Conservation (phyloP, 2,329 filamentous ascomycete species). For the Stachybotrys echinatus region DNA sequence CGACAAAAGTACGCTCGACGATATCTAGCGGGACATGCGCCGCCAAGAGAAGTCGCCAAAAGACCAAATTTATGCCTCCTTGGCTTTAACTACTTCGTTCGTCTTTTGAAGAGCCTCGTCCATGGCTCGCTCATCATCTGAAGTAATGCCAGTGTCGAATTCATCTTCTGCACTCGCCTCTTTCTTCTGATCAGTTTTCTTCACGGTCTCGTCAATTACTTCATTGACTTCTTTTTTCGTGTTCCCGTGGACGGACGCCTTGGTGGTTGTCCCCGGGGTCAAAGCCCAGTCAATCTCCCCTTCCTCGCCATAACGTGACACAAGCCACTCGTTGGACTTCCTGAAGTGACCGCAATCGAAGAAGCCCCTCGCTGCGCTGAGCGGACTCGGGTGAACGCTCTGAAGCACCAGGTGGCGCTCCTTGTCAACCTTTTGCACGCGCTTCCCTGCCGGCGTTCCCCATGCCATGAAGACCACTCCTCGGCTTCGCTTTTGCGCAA, state of each 20-base stretch:
- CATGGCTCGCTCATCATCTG: conserved; percentile 2
- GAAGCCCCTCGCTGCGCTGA: conserved; percentile 79
- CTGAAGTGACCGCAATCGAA: conserved; percentile 79
- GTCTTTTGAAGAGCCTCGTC: conserved; percentile 8
- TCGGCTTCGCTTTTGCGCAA: conserved; percentile 67
- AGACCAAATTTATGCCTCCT: neutral
- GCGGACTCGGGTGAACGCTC: conserved; percentile 87
- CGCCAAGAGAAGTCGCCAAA: too few species aligned
- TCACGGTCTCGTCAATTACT: conserved; percentile 10
- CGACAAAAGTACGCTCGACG: too few species aligned
- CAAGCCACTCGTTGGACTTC: conserved; percentile 80
- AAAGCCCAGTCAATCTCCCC: conserved; percentile 82
- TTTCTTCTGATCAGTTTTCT: conserved; percentile 7
- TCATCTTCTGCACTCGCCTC: conserved; percentile 5
- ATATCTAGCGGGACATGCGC: too few species aligned
- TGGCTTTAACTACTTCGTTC: conserved; percentile 5
- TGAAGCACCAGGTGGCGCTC: conserved; percentile 76
- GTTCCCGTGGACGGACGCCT: conserved; percentile 17
- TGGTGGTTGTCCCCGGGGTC: conserved; percentile 28
- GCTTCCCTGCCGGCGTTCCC: conserved; percentile 78
- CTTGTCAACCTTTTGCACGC: conserved; percentile 68
- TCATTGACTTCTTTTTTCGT: conserved; percentile 11
- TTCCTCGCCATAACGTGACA: conserved; percentile 69
- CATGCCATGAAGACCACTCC: conserved; percentile 96
- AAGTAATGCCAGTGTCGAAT: neutral